A percentile compares a stretch with the other conserved stretches of the same genome.
Conservation (phyloP, 2,329 filamentous ascomycete genomes). For the Epicoccum sorghinum region DNA sequence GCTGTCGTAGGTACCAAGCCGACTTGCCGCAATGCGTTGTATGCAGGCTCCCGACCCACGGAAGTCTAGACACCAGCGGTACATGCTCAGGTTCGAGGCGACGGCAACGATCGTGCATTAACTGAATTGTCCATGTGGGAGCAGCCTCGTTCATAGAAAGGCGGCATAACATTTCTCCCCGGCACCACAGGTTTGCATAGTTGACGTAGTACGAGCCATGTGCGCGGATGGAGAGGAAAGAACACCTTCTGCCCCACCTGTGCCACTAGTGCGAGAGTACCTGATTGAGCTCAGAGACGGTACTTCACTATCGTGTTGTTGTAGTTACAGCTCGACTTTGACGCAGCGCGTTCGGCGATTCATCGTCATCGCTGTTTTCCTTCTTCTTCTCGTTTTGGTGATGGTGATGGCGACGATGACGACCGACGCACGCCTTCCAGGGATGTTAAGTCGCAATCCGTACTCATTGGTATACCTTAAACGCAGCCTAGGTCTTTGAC, state of each 20-base stretch:
- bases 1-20: conserved; percentile 5
- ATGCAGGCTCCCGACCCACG: conserved; percentile 1
- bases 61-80: not conserved
- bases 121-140: not conserved
- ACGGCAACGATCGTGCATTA: not conserved
- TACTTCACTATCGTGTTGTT: conserved; percentile 1
- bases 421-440: conserved; percentile 1
- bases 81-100: not conserved
- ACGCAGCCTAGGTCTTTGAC: no score
- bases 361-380: not conserved
- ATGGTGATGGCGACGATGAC: not conserved
- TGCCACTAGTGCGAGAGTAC: conserved; percentile 11
- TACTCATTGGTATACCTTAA: not conserved
- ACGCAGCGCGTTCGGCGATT: no score
- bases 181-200: not conserved
- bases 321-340: not conserved
- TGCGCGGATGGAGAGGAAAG: not conserved
- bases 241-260: not conserved
- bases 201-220: not conserved
- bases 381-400: no score
- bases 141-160: not conserved
- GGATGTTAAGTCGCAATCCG: conserved; percentile 5
- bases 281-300: not conserved
- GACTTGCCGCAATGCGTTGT: conserved; percentile 12
- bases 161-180: not conserved